Base-by-base conservation (phyloP, 2,329 filamentous ascomycete species). In the Fusarium keratoplasticum region DNA sequence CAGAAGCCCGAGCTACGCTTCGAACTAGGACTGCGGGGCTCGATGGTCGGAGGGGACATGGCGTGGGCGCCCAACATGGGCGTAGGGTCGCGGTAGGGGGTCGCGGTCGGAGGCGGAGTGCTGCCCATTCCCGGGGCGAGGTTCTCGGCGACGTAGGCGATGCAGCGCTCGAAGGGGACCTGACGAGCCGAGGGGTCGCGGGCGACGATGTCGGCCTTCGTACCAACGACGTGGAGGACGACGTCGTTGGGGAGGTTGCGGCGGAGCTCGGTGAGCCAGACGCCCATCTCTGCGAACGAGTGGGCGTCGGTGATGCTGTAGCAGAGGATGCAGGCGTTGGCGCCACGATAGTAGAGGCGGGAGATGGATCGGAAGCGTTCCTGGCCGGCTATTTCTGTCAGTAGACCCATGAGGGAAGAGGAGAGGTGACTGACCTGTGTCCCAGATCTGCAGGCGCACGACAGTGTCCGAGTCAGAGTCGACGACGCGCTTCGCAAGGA, bases 311-410 rank as follows among this genome's bases (percentile, higher is more conserved):
- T 97, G 81, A 98, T 97, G 85, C 94, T 94, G 86, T 98, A 98
- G 88, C 95, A 98, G 55, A 98, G 89, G 69, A 98, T 94, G 79
- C 94, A 96, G 67, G 95, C 95, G 81, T 98, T 96, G 71, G 96
- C 96, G 81, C 95, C 95, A 80, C 96, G 93, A 85, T 99, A 99
- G 87, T 98, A 98, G 63, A 99, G 90, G 66, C 95, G 93, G 11
- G 95, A 97, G 79, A 99, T 98, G 71, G 93, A 95, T 77, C 96
- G 91, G 83, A 98, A 99, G 66, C 96, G 91, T 86, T 99, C 96
- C 81, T 99, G 96, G 70, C 96, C 96, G 66, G 96, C 91, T 87
- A 25, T 27, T 36, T 57, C 33, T 18, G 20, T 33, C 18, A 57
- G 29, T 57, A 20, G 20, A 2, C 11, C 8, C 8, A 36, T 11